Evolutionary conservation across 129 eudicot genomes (phyloP).

Genomic region (Tanacetum coccineum): DNA sequence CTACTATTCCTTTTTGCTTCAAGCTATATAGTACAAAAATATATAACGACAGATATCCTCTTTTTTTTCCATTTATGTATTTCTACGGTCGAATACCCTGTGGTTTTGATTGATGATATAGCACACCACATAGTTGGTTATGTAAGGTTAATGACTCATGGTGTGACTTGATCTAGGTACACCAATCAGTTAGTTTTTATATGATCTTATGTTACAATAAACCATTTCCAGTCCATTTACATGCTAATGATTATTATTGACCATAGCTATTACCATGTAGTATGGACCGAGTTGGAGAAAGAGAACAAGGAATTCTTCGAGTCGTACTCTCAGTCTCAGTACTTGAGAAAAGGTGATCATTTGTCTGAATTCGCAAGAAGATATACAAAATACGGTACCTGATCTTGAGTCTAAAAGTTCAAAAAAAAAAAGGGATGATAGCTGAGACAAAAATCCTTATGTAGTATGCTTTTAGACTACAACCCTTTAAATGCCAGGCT

Average conservation of each 20-base stretch:
- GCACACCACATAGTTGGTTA: too few relatives aligned
- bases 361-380: constrained; percentile 34
- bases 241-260: not conserved
- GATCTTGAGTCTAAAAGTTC: constrained; percentile 31
- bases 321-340: constrained; percentile 35
- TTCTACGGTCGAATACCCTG: too few relatives aligned
- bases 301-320: constrained; percentile 70
- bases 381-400: constrained; percentile 41
- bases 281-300: constrained; percentile 66
- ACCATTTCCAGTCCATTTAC: not conserved
- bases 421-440: not conserved
- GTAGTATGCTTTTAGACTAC: too few relatives aligned
- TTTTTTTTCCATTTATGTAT: too few relatives aligned
- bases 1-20: too few relatives aligned
- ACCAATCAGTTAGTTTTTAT: constrained; percentile 38
- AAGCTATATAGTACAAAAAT: too few relatives aligned
- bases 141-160: too few relatives aligned
- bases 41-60: too few relatives aligned
- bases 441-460: too few relatives aligned
- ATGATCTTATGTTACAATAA: not conserved
- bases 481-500: too few relatives aligned
- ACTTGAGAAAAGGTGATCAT: constrained; percentile 31
- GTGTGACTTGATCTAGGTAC: too few relatives aligned
- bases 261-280: constrained; percentile 29
- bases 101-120: too few relatives aligned